Evolutionary conservation across 2,329 filamentous ascomycete species (phyloP).

Genomic region (Colletotrichum musae): DNA sequence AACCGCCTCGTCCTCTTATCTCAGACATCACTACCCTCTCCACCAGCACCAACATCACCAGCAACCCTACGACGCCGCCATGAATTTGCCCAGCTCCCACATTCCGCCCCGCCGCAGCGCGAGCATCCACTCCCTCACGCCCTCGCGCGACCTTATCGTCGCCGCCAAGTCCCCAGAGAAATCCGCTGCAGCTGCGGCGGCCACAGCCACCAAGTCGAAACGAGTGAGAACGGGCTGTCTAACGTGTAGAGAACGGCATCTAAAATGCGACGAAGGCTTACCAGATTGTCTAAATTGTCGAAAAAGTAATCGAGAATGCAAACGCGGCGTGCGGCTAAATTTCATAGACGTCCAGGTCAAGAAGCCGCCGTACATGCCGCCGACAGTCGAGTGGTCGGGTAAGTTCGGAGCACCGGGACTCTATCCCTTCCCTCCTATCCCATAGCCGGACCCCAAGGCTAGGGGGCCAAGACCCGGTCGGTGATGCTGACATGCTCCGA

Average conservation of each 20-base stretch:
- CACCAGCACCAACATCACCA: conserved; percentile 16
- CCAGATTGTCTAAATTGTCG: conserved; percentile 82
- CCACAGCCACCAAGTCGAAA: conserved; percentile 74
- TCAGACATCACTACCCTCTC: conserved; percentile 44
- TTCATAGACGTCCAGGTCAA: conserved; percentile 89
- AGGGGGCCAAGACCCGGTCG: neutral
- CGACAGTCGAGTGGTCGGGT: conserved; percentile 76
- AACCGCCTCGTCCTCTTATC: conserved; percentile 22
- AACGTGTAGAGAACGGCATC: conserved; percentile 89
- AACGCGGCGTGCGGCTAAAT: conserved; percentile 88
- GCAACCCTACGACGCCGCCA: conserved; percentile 47
- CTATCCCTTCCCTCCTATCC: neutral
- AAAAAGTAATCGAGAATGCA: conserved; percentile 89
- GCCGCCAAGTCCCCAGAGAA: conserved; percentile 38
- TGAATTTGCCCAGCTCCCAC: conserved; percentile 43
- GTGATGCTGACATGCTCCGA: neutral
- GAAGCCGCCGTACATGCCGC: conserved; percentile 73
- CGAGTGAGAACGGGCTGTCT: conserved; percentile 91
- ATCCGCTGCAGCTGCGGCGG: conserved; percentile 32
- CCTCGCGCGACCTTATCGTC: conserved; percentile 37
- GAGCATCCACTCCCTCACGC: conserved; percentile 41
- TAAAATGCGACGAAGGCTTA: conserved; percentile 88
- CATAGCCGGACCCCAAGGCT: neutral
- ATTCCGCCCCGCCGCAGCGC: conserved; percentile 41
- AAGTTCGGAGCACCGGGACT: conserved; percentile 43